Evolutionary conservation across 352 stramenopile species (phyloP).

Genomic region (Phytophthora constricta): DNA sequence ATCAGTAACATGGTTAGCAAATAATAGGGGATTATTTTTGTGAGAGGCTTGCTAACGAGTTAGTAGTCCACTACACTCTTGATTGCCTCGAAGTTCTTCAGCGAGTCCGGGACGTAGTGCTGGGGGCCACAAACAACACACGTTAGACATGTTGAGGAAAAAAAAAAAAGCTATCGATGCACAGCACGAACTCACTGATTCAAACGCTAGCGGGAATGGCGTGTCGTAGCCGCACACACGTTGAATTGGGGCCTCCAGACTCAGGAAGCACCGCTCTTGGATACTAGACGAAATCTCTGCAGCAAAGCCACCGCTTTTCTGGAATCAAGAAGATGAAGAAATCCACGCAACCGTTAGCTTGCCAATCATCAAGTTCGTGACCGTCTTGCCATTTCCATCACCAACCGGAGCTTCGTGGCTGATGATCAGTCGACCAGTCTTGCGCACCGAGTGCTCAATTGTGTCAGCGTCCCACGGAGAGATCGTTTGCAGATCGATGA

Average conservation of each 20-base stretch:
- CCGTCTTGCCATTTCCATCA: constrained; percentile 19
- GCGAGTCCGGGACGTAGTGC: constrained; percentile 93
- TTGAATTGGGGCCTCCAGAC: constrained; percentile 96
- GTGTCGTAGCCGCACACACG: constrained; percentile 96
- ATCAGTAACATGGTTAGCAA: constrained; percentile 10
- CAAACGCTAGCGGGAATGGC: constrained; percentile 96
- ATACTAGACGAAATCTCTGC: constrained; percentile 96
- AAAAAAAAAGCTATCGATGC: background rate
- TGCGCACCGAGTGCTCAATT: constrained; percentile 95
- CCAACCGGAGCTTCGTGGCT: constrained; percentile 96
- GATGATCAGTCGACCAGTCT: constrained; percentile 96
- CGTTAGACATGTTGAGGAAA: constrained; percentile 1
- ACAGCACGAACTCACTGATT: constrained; percentile 78
- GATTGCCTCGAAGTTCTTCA: constrained; percentile 97
- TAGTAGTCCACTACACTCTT: constrained; percentile 92
- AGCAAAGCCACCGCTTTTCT: constrained; percentile 94
- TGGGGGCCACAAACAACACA: constrained; percentile 16
- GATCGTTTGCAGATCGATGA: constrained; percentile 99
- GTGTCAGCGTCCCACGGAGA: constrained; percentile 97
- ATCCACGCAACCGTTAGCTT: constrained; percentile 10
- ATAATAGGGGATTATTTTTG: too few species aligned
- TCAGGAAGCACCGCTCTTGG: constrained; percentile 95
- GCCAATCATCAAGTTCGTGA: constrained; percentile 4
- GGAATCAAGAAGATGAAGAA: constrained; percentile 10
- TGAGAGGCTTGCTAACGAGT: too few species aligned